These are phyloP conservation scores for Myrica gale DNA, from an alignment of 306 rosid genomes.

Conservation along the genomic window DNA sequence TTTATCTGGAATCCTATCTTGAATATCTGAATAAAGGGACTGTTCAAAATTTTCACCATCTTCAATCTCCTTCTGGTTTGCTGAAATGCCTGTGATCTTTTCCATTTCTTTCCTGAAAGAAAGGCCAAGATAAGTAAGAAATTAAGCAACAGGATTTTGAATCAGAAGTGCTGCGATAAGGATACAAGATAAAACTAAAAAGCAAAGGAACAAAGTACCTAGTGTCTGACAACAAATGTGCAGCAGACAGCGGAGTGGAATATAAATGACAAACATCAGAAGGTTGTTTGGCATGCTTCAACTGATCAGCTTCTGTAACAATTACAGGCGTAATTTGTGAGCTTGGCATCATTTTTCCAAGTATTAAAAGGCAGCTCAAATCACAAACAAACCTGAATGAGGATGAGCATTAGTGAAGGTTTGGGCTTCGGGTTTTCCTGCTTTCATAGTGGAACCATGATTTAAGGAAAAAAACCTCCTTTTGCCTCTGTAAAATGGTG, in stretches of 20 bases:
- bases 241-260: conserved; percentile 27
- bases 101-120: conserved; percentile 40
- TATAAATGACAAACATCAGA: conserved; percentile 18
- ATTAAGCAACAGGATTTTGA: conserved; percentile 26
- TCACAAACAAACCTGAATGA: conserved; percentile 41
- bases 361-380: conserved; percentile 20
- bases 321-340: conserved; percentile 24
- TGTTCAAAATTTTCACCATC: conserved; percentile 29
- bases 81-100: conserved; percentile 39
- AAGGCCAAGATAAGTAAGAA: conserved; percentile 24
- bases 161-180: conserved; percentile 18
- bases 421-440: conserved; percentile 31
- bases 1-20: conserved; percentile 36
- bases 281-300: conserved; percentile 35
- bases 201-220: conserved; percentile 39
- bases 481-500: conserved; percentile 67
- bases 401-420: conserved; percentile 34
- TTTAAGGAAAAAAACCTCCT: conserved; percentile 53
- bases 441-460: conserved; percentile 36
- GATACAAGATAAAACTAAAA: not conserved
- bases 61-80: conserved; percentile 30
- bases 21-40: conserved; percentile 35
- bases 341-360: not conserved
- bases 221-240: conserved; percentile 35
- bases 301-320: conserved; percentile 44